phyloP scores from a whole-genome alignment of 371 early-diverging fungal genomes.

The Lichtheimia corymbifera region DNA sequence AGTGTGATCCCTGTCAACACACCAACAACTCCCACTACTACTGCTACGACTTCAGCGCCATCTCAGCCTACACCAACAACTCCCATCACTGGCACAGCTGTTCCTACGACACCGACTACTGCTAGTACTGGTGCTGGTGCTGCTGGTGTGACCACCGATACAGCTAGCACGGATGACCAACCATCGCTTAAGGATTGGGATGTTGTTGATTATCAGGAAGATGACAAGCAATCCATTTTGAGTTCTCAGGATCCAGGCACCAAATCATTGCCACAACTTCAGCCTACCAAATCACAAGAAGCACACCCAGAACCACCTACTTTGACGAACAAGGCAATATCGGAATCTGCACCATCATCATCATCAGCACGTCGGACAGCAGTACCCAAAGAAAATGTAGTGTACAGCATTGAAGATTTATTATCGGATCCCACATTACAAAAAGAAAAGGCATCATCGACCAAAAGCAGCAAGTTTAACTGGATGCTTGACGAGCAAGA shows the following conservation, averaged over 20 bases:
- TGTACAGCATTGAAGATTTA: constrained; percentile 46
- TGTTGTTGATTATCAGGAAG: constrained; percentile 7
- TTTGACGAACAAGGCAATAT: neutral
- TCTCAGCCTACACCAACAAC: neutral
- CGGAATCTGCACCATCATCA: neutral
- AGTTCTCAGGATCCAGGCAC: neutral
- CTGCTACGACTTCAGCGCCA: neutral
- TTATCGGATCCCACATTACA: constrained; percentile 40
- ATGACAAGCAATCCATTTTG: neutral
- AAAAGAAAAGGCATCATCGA: constrained; percentile 11
- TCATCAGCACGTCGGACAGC: neutral
- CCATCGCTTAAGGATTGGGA: constrained; percentile 8
- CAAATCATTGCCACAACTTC: neutral
- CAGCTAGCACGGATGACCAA: neutral
- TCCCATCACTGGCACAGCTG: neutral
- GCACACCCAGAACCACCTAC: neutral
- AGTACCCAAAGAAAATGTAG: constrained; percentile 21
- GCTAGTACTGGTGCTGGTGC: too few species aligned
- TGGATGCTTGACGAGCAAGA: constrained; percentile 23
- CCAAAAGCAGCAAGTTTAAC: constrained; percentile 25
- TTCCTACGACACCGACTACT: neutral
- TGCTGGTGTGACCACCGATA: neutral
- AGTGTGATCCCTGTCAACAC: constrained; percentile 34
- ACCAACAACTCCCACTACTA: neutral
- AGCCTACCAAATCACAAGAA: neutral